Base-by-base conservation (phyloP, 805 yeast genomes). In the Candida silvatica region DNA sequence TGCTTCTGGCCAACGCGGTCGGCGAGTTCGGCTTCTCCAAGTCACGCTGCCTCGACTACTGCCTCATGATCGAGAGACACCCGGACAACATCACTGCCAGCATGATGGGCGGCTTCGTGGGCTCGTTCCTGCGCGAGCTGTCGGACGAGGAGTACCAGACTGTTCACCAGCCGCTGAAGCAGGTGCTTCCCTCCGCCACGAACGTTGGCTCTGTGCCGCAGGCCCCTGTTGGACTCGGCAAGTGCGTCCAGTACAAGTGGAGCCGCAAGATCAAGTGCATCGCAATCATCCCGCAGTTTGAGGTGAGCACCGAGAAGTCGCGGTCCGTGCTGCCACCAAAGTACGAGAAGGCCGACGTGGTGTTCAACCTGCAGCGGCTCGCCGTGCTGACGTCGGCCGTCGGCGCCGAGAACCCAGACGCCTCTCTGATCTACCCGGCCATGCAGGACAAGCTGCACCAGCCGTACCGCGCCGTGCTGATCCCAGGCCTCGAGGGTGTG, bases 1-100 rank as follows among this genome's bases (percentile, higher is more conserved):
- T 83, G 9, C 67, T 87, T 62, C 66, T 92, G 29, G 98, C 94
- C 32, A 84, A 84, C 53, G 90, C 80, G 44, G 68, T 88, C 23
- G 96, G 92, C 26, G 67, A 74, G 34, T 64, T 90, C 24, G 75
- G 73, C 1, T 74, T 87, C 40, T 62, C 78, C 33, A 88, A 82
- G 59, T 79, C 74, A 48, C 70, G 97, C 48, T 71, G 92, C 77
- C 66, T 92, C 49, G 98, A 92, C 59, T 92, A 83, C 66, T 86
- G 96, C 58, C 69, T 92, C 48, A 84, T 92, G 92, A 88, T 92
- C 46, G 98, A 92, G 65, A 78, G 97, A 56, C 98, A 92, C 52
- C 98, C 98, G 24, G 98, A 92, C 61, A 92, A 92, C 59, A 88
- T 92, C 51, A 86, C 96, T 9, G 98, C 98, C 22, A 95, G 98